Conservation (phyloP, 805 yeast species). For the Maudiozyma bulderi region DNA sequence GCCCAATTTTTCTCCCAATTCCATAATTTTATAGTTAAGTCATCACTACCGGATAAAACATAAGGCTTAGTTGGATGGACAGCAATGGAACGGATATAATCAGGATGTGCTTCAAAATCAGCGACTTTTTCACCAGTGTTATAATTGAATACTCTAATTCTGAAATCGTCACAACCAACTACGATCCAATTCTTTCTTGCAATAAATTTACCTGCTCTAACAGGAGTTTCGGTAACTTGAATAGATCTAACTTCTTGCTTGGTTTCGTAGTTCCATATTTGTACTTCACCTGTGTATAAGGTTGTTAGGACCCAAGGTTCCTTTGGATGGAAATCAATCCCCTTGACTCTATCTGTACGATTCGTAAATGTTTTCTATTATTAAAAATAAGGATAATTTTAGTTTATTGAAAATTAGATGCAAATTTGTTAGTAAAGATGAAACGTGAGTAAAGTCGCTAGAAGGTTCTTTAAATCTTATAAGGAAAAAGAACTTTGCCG, state of each 20-base stretch:
- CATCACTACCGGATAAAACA: slow-evolving; percentile 83
- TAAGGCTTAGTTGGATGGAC: slow-evolving; percentile 92
- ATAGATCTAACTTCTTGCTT: slow-evolving; percentile 70
- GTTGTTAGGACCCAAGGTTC: slow-evolving; percentile 96
- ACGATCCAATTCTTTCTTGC: slow-evolving; percentile 96
- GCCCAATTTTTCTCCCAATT: slow-evolving; percentile 96
- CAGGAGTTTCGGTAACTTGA: slow-evolving; percentile 93
- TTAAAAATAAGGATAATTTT: not conserved
- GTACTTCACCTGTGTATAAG: slow-evolving; percentile 72
- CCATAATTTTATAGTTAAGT: slow-evolving; percentile 86
- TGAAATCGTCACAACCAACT: slow-evolving; percentile 94
- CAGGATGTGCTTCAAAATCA: slow-evolving; percentile 97
- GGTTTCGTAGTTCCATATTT: slow-evolving; percentile 92
- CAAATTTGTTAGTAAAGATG: slow-evolving; percentile 18
- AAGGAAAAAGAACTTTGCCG: not conserved
- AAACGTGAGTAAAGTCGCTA: slow-evolving; percentile 3
- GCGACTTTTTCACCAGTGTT: slow-evolving; percentile 90
- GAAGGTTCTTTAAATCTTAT: not conserved
- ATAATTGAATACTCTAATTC: slow-evolving; percentile 85
- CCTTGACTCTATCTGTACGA: slow-evolving; percentile 94
- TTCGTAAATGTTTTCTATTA: slow-evolving; percentile 51
- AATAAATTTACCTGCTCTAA: slow-evolving; percentile 88
- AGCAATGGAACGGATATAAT: slow-evolving; percentile 85
- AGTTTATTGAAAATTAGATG: not conserved
- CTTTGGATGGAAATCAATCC: slow-evolving; percentile 93